Evolutionary conservation across 1,284 basidiomycete species (phyloP), one percentile per base, ranked within the genome.

Genomic region (Leccinum discolor): DNA sequence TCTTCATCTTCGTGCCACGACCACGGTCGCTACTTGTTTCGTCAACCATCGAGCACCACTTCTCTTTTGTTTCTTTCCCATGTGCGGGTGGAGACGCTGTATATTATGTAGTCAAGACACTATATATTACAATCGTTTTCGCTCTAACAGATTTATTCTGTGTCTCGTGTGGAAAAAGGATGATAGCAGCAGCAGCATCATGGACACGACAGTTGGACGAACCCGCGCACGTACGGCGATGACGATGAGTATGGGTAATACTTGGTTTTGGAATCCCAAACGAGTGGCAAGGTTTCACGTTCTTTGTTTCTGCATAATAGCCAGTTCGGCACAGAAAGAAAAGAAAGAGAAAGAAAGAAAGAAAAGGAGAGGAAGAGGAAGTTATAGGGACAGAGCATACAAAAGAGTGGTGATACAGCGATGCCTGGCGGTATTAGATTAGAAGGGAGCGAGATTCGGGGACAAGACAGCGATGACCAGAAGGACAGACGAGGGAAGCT

Each of bases 361-460:
- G 60, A 16, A 23, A 35, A 7, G 54, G 1, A 56, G 8, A 62
- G 18, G 44, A 12, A 62, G 38, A 63, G 64, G 10, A 52, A 52
- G 50, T 21, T 12, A 52, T 52, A 52, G 6, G 47, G 47, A 52
- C 47, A 50, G 47, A 50, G 16, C 18, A 50, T 12, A 64, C 64
- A 72, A 73, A 70, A 4, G 72, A 77, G 66, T 64, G 69, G 61
- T 73, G 64, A 65, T 78, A 78, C 74, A 77, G 61, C 63, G 52
- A 66, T 63, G 66, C 67, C 70, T 69, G 44, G 58, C 16, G 8
- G 42, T 60, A 64, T 74, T 75, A 73, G 67, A 54, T 58, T 71
- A 70, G 56, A 59, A 38, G 54, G 58, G 5, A 54, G 29, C n/a
- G 44, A 12, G 23, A 59, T 14, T 59, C 26, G 26, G 23, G 6